Conservation (phyloP, 257 asterid species). For the Nicotiana noctiflora region DNA sequence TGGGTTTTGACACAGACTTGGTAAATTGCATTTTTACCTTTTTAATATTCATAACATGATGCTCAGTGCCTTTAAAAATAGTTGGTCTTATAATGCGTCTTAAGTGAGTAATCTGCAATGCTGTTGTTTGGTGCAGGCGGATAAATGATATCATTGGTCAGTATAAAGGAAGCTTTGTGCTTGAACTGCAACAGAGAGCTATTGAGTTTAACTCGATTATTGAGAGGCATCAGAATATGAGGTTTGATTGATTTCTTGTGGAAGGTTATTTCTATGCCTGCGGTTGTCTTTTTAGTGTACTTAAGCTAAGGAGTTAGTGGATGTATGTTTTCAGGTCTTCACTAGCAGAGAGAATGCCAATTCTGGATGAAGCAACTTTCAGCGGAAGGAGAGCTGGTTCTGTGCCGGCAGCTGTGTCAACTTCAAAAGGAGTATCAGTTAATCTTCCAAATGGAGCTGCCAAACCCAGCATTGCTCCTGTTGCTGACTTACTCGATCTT, state of each 20-base stretch:
- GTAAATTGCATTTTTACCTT: neutral
- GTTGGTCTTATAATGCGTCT: neutral
- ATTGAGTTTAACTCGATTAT: conserved; percentile 78
- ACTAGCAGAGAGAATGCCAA: conserved; percentile 95
- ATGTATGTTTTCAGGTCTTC: conserved; percentile 53
- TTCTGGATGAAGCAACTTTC: conserved; percentile 81
- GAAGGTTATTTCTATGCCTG: neutral
- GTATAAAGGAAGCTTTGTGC: conserved; percentile 83
- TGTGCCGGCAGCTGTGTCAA: conserved; percentile 60
- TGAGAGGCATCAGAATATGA: conserved; percentile 70
- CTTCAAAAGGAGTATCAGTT: conserved; percentile 63
- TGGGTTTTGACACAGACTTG: neutral
- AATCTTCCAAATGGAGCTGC: conserved; percentile 79
- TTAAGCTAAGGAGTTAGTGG: conserved; percentile 11
- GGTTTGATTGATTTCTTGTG: conserved; percentile 35
- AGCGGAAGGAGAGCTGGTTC: conserved; percentile 87
- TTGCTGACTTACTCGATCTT: conserved; percentile 82
- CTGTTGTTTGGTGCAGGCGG: conserved; percentile 40
- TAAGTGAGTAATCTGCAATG: neutral
- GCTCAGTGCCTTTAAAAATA: neutral
- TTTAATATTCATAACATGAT: neutral
- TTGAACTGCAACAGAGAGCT: conserved; percentile 98
- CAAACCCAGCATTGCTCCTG: conserved; percentile 58
- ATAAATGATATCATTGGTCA: conserved; percentile 57
- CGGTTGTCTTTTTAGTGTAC: neutral